These are phyloP conservation scores for Pythium dissotocum DNA, from an alignment of 352 stramenopile genomes.

Conservation along the genomic window DNA sequence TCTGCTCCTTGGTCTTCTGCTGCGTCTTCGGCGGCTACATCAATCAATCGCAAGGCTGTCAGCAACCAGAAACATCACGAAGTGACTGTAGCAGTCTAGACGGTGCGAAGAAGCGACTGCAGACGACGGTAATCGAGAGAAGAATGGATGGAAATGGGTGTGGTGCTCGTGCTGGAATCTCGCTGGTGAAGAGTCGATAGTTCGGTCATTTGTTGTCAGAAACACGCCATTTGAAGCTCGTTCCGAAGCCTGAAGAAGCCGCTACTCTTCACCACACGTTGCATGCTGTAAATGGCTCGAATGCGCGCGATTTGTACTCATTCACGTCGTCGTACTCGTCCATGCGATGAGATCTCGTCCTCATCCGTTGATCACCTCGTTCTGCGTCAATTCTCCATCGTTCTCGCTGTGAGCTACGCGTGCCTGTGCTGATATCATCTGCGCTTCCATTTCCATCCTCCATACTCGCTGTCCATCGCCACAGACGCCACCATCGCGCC, in stretches of 20 bases:
- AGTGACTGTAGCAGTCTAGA: not conserved
- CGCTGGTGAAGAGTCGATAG: not conserved
- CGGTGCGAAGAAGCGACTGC: not conserved
- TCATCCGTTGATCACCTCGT: not conserved
- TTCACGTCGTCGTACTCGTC: not conserved
- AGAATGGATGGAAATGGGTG: not conserved
- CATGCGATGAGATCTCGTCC: not conserved
- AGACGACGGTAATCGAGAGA: not conserved
- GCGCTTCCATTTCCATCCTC: not conserved
- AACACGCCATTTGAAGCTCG: not conserved
- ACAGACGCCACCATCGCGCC: not conserved
- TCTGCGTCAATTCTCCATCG: not conserved
- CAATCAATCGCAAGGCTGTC: constrained; percentile 7
- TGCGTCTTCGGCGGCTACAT: constrained; percentile 97
- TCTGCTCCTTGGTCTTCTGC: constrained; percentile 99
- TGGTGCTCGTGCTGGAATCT: not conserved
- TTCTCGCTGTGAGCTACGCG: not conserved
- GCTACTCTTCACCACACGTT: not conserved
- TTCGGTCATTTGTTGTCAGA: not conserved
- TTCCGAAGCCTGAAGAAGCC: not conserved
- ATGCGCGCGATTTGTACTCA: not conserved
- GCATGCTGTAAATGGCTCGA: not conserved
- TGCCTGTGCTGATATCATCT: not conserved
- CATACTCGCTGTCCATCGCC: not conserved
- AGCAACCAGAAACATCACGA: not conserved